Evolutionary conservation across 73 alveolate genomes (phyloP), one percentile per base, ranked within the genome.

Genomic region (Paramecium biaurelia): DNA sequence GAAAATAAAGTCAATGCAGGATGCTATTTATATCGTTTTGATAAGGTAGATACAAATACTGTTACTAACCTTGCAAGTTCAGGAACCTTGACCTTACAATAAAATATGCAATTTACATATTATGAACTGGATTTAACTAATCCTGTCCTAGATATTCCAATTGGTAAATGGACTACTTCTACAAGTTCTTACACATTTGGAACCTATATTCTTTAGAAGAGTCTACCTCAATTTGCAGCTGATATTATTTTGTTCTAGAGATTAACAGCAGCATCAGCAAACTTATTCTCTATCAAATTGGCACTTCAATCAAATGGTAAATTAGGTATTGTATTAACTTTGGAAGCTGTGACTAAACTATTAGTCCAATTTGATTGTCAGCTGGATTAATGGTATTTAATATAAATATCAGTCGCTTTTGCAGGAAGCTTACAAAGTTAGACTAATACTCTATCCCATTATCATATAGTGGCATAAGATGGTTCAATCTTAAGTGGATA

Each of bases 131-230:
- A 63, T 63, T 26, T 20, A 63, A 2, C 84, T 12, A 1, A 63
- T 30, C 84, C 84, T 63, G 84, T 63, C 12, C 30, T 63, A 26
- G 12, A 21, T 2, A 38, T 79, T 11, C 42, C 90, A 9, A 43
- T 18, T 47, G 74, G 76, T 79, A 42, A 79, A 43, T 79, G 90
- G 90, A 23, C 90, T 5, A 18, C 45, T 43, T 2, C 76, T n/a
- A 42, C 45, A 38, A 79, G 47, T 10, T 23, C 76, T 10, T 79
- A 79, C 26, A 42, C 90, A 0, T 79, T 79, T 41, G 90, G 76
- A 21, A 20, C 56, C 11, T 24, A 79, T 20, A 43, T 79, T 14
- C 56, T 30, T 21, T 24, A 38, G 6, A 79, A 21, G 32, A 18
- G 41, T 24, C 20, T 79, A 20, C 90, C 90, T 14, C 14, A 23